Base-by-base conservation (phyloP, 441 rosid genomes). In the Populus hybrid region DNA sequence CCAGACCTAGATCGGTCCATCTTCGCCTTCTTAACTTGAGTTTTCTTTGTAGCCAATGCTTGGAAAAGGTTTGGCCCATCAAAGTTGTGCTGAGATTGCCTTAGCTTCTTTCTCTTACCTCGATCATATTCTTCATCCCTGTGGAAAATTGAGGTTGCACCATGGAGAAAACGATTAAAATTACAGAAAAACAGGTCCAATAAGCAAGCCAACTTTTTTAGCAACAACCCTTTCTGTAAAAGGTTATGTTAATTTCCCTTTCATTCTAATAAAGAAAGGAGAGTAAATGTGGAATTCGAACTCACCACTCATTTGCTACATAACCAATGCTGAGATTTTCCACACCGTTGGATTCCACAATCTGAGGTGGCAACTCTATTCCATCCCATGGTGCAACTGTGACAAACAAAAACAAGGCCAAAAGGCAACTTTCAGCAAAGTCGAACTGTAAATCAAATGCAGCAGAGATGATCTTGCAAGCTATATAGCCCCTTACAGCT, bases 71-170 rank as follows among this genome's bases (percentile, higher is more conserved):
- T 95, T 30, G 89, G 90, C 57, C 94, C 94, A 6, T 78, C 88
- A 72, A 88, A 89, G 50, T 72, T 40, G 26, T 84, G 88, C 80
- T 80, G 85, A n/a, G 84, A 79, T 0, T 65, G 75, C 82, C 87
- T 89, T 59, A 92, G 78, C 86, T 94, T 95, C 90, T 90, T 95
- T 84, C 90, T 88, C 90, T 84, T 95, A 9, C 99, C 99, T 24
- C 82, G 85, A 79, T 95, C 99, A 73, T 95, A 95, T 83, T 92
- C 97, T 81, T 90, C 97, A 75, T 95, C 98, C 97, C 99, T 95
- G 84, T 28, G 64, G 57, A 72, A 79, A 35, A 68, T 42, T 36
- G 79, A 70, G 42, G 12, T 82, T 57, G 76, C 30, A 70, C n/a
- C 26, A 73, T 14, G 9, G 23, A 32, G 11, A 40, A 34, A 26